Evolutionary conservation across 257 asterid species (phyloP).

Genomic region (Misopates orontium): DNA sequence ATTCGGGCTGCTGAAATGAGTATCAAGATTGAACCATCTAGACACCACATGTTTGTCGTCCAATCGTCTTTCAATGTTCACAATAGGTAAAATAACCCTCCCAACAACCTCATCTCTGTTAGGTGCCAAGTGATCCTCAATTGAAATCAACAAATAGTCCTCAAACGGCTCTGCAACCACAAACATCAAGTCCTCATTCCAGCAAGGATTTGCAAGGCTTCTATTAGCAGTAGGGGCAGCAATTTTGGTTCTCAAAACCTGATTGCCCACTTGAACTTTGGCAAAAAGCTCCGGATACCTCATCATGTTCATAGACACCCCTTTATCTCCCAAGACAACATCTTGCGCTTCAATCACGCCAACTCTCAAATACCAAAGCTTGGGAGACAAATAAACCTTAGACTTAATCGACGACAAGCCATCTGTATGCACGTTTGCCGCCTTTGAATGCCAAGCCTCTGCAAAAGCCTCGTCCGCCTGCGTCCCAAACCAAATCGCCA

Average conservation of each 20-base stretch:
- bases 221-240: constrained; percentile 47
- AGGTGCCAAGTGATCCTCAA: constrained; percentile 69
- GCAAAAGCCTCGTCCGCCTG: constrained; percentile 88
- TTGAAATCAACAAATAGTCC: constrained; percentile 56
- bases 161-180: constrained; percentile 89
- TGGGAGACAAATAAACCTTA: constrained; percentile 76
- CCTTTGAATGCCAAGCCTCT: constrained; percentile 92
- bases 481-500: constrained; percentile 82
- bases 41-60: constrained; percentile 67
- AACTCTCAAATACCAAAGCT: constrained; percentile 81
- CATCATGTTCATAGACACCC: constrained; percentile 51
- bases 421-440: constrained; percentile 69
- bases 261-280: constrained; percentile 80
- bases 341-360: constrained; percentile 84
- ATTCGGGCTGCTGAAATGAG: constrained; percentile 42
- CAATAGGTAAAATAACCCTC: constrained; percentile 54
- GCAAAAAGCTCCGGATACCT: constrained; percentile 78
- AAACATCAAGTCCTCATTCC: constrained; percentile 84
- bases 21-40: constrained; percentile 76
- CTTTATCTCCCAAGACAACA: constrained; percentile 58
- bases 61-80: constrained; percentile 53
- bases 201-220: constrained; percentile 59
- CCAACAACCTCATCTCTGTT: constrained; percentile 71
- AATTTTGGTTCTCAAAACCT: constrained; percentile 66
- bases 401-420: constrained; percentile 78